phyloP scores from a whole-genome alignment of 2,329 filamentous ascomycete genomes.

The Penicillium sp. region DNA sequence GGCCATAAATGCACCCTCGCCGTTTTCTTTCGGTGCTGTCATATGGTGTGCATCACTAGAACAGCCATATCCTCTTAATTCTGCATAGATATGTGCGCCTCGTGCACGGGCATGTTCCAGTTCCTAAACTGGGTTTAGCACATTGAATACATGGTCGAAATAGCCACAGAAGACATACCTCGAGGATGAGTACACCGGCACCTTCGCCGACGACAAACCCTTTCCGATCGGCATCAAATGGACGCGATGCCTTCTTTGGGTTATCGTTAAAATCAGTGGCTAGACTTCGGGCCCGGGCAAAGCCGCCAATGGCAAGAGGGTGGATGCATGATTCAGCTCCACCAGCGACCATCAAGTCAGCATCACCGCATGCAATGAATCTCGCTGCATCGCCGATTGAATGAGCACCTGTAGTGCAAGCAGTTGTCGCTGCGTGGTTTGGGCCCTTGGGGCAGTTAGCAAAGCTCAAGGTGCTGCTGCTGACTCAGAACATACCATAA shows the following conservation, averaged over 20 bases:
- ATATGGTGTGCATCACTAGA: conserved; percentile 92
- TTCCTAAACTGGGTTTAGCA: conserved; percentile 51
- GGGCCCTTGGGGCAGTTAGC: conserved; percentile 60
- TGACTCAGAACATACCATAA: conserved; percentile 51
- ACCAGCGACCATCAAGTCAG: conserved; percentile 93
- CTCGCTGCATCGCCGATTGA: conserved; percentile 92
- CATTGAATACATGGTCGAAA: neutral
- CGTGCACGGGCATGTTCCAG: conserved; percentile 80
- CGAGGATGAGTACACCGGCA: conserved; percentile 80
- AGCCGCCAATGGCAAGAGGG: conserved; percentile 87
- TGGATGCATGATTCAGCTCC: conserved; percentile 95
- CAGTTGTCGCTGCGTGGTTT: conserved; percentile 89
- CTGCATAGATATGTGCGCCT: conserved; percentile 81
- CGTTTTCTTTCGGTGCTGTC: conserved; percentile 82
- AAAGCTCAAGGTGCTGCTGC: neutral
- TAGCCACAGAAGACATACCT: conserved; percentile 48
- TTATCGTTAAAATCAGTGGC: conserved; percentile 75
- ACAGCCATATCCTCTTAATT: conserved; percentile 83
- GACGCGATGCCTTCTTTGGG: conserved; percentile 71
- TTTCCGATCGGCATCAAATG: conserved; percentile 75
- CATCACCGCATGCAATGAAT: conserved; percentile 87
- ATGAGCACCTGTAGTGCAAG: conserved; percentile 94
- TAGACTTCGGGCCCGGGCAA: conserved; percentile 81
- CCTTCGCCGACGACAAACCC: conserved; percentile 96
- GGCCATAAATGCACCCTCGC: conserved; percentile 74